Evolutionary conservation across 306 rosid genomes (phyloP).

Genomic region (Neltuma alba): DNA sequence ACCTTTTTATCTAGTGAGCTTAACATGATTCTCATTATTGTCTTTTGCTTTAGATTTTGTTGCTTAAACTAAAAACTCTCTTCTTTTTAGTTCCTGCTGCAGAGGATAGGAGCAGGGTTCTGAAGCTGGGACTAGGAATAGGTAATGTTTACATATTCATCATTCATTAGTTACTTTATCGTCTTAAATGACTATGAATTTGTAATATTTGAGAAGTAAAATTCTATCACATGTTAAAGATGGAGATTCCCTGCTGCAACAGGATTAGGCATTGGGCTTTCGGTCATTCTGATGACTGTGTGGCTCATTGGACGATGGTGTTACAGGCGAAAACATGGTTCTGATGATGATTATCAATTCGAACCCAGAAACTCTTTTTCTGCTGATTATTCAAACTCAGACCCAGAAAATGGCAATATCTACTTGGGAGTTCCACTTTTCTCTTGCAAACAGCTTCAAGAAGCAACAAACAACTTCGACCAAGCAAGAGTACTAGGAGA

Average conservation of each 20-base stretch:
- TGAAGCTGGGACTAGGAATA: slow-evolving; percentile 15
- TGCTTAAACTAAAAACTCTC: not conserved
- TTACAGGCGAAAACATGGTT: slow-evolving; percentile 35
- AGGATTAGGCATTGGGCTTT: slow-evolving; percentile 45
- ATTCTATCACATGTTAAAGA: not conserved
- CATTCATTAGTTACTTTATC: not conserved
- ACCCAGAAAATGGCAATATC: slow-evolving; percentile 17
- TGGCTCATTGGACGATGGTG: slow-evolving; percentile 5
- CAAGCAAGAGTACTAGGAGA: slow-evolving; percentile 66
- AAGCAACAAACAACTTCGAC: slow-evolving; percentile 69
- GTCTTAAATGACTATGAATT: too few relatives aligned
- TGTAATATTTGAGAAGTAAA: not conserved
- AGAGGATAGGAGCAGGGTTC: not conserved
- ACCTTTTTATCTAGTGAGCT: not conserved
- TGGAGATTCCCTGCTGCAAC: slow-evolving; percentile 5
- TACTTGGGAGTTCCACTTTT: slow-evolving; percentile 42
- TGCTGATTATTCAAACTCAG: slow-evolving; percentile 20
- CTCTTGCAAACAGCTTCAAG: slow-evolving; percentile 49
- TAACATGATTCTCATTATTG: not conserved
- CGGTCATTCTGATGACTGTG: slow-evolving; percentile 22
- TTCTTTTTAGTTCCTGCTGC: not conserved
- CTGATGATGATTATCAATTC: not conserved
- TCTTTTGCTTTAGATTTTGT: not conserved
- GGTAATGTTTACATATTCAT: not conserved
- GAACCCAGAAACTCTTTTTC: slow-evolving; percentile 31